A percentile compares a stretch with the other conserved stretches of the same genome.
These are phyloP conservation scores for Plantago ovata DNA, from an alignment of 257 asterid genomes.

Conservation along the genomic window DNA sequence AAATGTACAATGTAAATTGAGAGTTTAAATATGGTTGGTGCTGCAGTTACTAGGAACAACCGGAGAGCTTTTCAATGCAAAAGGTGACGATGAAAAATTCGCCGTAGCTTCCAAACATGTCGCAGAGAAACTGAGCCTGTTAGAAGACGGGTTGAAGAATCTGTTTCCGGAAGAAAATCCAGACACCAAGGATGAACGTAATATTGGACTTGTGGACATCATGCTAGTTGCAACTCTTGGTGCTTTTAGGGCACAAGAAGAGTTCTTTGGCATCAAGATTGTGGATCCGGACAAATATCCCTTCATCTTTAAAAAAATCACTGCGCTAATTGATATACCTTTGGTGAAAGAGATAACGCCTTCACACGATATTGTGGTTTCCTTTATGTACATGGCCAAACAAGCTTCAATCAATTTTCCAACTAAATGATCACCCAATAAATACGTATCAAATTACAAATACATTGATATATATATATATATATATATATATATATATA, in stretches of 20 bases:
- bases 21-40: conserved; percentile 1
- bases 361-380: conserved; percentile 24
- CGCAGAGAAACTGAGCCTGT: conserved; percentile 21
- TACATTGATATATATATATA: too few relatives aligned
- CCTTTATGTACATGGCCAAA: conserved; percentile 1
- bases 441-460: not conserved
- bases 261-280: conserved; percentile 26
- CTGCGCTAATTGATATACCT: conserved; percentile 25
- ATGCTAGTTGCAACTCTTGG: conserved; percentile 34
- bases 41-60: conserved; percentile 26
- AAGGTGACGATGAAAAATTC: conserved; percentile 14
- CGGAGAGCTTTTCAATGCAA: conserved; percentile 20
- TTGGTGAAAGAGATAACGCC: conserved; percentile 24
- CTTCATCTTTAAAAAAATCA: conserved; percentile 32
- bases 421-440: not conserved
- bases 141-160: conserved; percentile 34
- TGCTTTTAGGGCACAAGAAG: conserved; percentile 27
- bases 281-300: conserved; percentile 35
- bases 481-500: too few relatives aligned
- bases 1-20: too few relatives aligned
- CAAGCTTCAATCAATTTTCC: not conserved
- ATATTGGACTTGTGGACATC: conserved; percentile 33
- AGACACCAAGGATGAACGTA: conserved; percentile 8
- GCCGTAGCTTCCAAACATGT: conserved; percentile 17
- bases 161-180: conserved; percentile 17